A percentile compares a stretch with the other conserved stretches of the same genome.
phyloP scores from a whole-genome alignment of 2,329 filamentous ascomycete genomes.

The Amylocarpus encephaloides region DNA sequence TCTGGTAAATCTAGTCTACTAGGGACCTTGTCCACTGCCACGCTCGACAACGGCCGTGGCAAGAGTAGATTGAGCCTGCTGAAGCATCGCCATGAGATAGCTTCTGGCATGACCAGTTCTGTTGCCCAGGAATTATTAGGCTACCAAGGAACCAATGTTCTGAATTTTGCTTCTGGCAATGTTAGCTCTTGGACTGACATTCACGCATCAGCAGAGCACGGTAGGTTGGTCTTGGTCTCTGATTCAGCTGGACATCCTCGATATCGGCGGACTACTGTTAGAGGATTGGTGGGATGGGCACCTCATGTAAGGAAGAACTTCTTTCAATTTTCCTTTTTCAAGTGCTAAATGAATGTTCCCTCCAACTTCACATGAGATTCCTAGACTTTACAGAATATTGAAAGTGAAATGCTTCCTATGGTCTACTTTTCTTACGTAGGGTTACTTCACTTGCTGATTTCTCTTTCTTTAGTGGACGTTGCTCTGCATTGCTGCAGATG shows the following conservation, averaged over 20 bases:
- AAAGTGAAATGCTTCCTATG: no score
- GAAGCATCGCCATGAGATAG: constrained; percentile 89
- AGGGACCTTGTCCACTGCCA: constrained; percentile 81
- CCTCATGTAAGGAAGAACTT: constrained; percentile 49
- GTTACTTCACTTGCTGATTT: no score
- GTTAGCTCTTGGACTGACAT: constrained; percentile 94
- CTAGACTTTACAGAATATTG: no score
- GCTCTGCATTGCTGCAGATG: constrained; percentile 79
- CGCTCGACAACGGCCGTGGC: constrained; percentile 84
- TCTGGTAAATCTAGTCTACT: constrained; percentile 90
- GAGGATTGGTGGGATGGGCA: constrained; percentile 90
- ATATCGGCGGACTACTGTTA: constrained; percentile 80
- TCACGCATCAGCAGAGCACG: constrained; percentile 67
- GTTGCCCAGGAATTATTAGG: constrained; percentile 91
- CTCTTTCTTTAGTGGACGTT: constrained; percentile 58
- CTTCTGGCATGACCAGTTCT: constrained; percentile 86
- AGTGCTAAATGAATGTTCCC: no score
- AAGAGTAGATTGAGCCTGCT: constrained; percentile 83
- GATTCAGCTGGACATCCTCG: constrained; percentile 89
- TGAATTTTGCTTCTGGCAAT: constrained; percentile 83
- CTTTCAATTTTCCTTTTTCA: no score
- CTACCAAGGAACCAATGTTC: constrained; percentile 56
- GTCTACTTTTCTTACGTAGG: no score
- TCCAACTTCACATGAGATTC: no score
- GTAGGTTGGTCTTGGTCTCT: constrained; percentile 77